Evolutionary conservation across 2,329 filamentous ascomycete species (phyloP).

Genomic region (Ceratocystis cubensis): DNA sequence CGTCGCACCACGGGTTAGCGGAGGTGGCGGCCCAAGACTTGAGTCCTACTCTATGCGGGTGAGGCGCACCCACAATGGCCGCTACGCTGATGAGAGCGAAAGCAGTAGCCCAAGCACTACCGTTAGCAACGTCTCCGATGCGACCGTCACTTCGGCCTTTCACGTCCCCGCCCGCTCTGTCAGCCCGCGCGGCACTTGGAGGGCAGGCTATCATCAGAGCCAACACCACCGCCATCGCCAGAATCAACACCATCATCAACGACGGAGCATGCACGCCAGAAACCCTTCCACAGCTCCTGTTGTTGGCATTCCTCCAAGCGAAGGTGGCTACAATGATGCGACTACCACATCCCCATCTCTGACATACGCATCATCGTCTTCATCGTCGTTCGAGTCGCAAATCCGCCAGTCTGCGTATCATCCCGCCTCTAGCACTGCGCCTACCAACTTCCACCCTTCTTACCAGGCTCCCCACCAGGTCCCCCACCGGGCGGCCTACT

Average conservation of each 20-base stretch:
- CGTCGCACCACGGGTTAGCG: background rate
- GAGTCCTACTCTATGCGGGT: slow-evolving; percentile 11
- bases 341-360: slow-evolving; percentile 9
- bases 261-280: background rate
- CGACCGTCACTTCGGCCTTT: slow-evolving; percentile 15
- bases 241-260: background rate
- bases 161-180: background rate
- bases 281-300: background rate
- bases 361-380: slow-evolving; percentile 10
- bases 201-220: background rate
- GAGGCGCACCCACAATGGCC: background rate
- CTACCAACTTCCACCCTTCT: background rate
- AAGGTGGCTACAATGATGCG: slow-evolving; percentile 9
- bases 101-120: slow-evolving; percentile 1
- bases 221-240: background rate
- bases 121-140: slow-evolving; percentile 12
- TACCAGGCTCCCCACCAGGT: background rate
- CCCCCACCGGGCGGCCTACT: background rate
- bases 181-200: background rate
- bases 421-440: background rate
- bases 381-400: slow-evolving; percentile 12
- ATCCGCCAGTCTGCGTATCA: background rate
- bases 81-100: background rate
- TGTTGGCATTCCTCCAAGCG: background rate
- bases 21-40: background rate